A percentile compares a stretch with the other conserved stretches of the same genome.
These are phyloP conservation scores for Trichoderma virens DNA, from an alignment of 495 filamentous ascomycete genomes.

Conservation along the genomic window DNA sequence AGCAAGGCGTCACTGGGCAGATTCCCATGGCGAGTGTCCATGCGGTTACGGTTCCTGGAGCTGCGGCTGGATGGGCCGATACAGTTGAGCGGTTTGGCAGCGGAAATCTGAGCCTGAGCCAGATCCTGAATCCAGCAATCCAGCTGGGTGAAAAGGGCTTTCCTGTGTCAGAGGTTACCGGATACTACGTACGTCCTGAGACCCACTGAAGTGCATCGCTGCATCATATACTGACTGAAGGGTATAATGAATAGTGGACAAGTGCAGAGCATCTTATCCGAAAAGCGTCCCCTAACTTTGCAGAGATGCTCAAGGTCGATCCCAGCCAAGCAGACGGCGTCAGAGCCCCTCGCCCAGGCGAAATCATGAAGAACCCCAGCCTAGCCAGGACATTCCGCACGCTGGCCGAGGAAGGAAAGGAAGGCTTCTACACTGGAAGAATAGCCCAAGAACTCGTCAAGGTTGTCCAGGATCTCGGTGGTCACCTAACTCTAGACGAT, in stretches of 20 bases:
- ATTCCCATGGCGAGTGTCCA: slow-evolving; percentile 76
- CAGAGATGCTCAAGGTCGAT: slow-evolving; percentile 77
- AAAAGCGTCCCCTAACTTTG: slow-evolving; percentile 69
- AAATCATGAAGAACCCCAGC: slow-evolving; percentile 78
- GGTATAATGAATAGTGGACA: slow-evolving; percentile 60
- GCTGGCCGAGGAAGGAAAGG: slow-evolving; percentile 72
- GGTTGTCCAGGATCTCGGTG: slow-evolving; percentile 67
- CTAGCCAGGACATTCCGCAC: slow-evolving; percentile 76
- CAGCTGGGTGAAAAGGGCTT: slow-evolving; percentile 83
- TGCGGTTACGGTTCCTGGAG: slow-evolving; percentile 79
- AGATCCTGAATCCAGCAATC: slow-evolving; percentile 79
- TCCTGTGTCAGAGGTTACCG: slow-evolving; percentile 74
- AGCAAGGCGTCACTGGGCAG: slow-evolving; percentile 48
- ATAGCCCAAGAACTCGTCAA: slow-evolving; percentile 75
- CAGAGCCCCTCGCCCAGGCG: slow-evolving; percentile 69
- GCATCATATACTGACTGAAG: background rate
- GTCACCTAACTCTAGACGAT: slow-evolving; percentile 72
- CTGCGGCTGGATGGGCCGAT: slow-evolving; percentile 92
- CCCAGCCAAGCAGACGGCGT: slow-evolving; percentile 52
- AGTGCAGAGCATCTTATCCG: slow-evolving; percentile 51
- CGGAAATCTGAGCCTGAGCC: slow-evolving; percentile 66
- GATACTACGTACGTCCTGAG: slow-evolving; percentile 53
- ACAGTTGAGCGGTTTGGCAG: slow-evolving; percentile 87
- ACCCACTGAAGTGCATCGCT: background rate
- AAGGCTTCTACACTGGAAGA: slow-evolving; percentile 82